Conservation (phyloP, 2,329 filamentous ascomycete species). For the Eutypa lata region DNA sequence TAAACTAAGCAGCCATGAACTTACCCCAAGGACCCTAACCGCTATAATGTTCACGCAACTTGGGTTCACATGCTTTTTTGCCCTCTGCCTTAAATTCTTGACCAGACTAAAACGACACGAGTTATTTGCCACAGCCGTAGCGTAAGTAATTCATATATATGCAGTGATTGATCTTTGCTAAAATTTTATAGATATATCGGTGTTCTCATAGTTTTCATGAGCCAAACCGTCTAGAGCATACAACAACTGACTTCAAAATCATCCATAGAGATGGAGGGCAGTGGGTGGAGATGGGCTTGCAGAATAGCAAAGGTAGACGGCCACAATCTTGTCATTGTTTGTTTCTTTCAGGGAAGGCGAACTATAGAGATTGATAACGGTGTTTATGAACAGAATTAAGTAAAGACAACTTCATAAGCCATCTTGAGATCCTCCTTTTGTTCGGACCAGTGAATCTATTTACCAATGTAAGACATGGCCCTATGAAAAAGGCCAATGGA, state of each 20-base stretch:
- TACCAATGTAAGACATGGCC: no score
- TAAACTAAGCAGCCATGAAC: conserved; percentile 6
- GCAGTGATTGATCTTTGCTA: not conserved
- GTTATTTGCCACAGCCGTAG: conserved; percentile 10
- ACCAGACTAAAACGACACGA: conserved; percentile 9
- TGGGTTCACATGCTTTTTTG: conserved; percentile 6
- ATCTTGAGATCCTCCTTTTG: no score
- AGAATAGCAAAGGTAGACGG: no score
- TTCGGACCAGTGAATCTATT: no score
- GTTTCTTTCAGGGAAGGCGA: no score
- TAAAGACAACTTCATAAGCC: no score
- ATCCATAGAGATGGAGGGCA: no score
- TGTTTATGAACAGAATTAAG: no score
- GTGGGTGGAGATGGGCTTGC: no score
- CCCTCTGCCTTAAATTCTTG: conserved; percentile 6
- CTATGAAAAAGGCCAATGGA: no score
- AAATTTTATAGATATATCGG: conserved; percentile 7
- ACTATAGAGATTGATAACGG: no score
- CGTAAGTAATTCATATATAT: conserved; percentile 4
- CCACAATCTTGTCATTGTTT: no score
- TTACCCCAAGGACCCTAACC: conserved; percentile 3
- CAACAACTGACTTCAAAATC: not conserved
- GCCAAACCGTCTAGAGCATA: conserved; percentile 5
- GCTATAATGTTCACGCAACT: conserved; percentile 12
- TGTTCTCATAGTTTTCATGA: conserved; percentile 7